These are phyloP conservation scores for Zea luxurians DNA, from an alignment of 176 grass and related monocot species.

Conservation along the genomic window DNA sequence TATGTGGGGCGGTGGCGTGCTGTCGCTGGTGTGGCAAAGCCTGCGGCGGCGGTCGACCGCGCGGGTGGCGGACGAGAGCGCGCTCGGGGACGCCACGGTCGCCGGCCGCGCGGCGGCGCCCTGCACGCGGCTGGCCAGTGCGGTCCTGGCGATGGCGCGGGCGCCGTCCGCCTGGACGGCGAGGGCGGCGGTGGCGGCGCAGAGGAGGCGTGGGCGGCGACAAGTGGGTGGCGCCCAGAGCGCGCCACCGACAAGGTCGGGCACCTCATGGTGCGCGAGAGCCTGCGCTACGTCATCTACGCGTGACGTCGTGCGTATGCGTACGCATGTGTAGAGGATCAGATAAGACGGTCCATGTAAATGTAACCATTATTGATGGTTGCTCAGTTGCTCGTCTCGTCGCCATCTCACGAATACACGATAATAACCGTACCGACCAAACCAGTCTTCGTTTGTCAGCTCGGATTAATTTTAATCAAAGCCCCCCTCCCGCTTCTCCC, in stretches of 20 bases:
- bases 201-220: constrained; percentile 38
- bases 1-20: constrained; percentile 36
- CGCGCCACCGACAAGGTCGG: constrained; percentile 32
- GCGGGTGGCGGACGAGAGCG: constrained; percentile 48
- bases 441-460: no score
- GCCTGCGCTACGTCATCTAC: constrained; percentile 47
- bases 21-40: constrained; percentile 30
- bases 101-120: no score
- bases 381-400: neutral
- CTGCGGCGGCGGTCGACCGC: constrained; percentile 7
- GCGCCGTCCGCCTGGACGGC: constrained; percentile 9
- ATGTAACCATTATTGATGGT: neutral
- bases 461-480: no score
- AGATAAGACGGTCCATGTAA: neutral
- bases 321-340: neutral
- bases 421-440: no score
- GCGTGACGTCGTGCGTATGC: neutral
- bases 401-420: no score
- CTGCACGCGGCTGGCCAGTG: no score
- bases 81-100: neutral
- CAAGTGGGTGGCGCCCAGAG: constrained; percentile 29
- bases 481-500: no score
- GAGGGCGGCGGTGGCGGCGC: no score
- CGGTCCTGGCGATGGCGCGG: constrained; percentile 38
- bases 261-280: constrained; percentile 42